Evolutionary conservation across 2,329 filamentous ascomycete genomes (phyloP).

Genomic region (Aspergillus carbonarius): DNA sequence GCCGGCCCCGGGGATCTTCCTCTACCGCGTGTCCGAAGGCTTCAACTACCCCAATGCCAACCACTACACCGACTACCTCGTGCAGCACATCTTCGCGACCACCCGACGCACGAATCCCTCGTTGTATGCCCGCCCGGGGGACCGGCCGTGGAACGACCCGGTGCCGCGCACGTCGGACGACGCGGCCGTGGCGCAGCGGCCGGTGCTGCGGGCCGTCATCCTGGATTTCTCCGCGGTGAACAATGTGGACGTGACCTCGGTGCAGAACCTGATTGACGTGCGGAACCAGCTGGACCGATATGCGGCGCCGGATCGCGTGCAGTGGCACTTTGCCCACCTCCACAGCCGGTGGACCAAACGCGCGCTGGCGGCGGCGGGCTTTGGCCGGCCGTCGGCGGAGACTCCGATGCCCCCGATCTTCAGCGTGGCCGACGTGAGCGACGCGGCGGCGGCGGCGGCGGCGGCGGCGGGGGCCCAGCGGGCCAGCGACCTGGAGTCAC

Average conservation of each 20-base stretch:
- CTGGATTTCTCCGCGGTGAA: conserved; percentile 92
- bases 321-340: conserved; percentile 86
- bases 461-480: too few relatives aligned
- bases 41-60: conserved; percentile 97
- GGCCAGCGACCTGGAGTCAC: neutral
- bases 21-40: conserved; percentile 90
- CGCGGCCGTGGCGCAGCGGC: conserved; percentile 52
- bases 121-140: conserved; percentile 68
- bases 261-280: conserved; percentile 88
- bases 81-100: conserved; percentile 63
- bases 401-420: neutral
- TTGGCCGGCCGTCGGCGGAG: conserved; percentile 53
- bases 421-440: neutral
- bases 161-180: conserved; percentile 61
- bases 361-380: conserved; percentile 79
- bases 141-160: conserved; percentile 93
- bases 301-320: conserved; percentile 56
- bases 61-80: conserved; percentile 79
- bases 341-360: conserved; percentile 93
- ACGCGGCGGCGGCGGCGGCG: too few relatives aligned
- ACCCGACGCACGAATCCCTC: conserved; percentile 74
- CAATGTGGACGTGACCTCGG: conserved; percentile 86
- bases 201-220: conserved; percentile 79
- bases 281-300: conserved; percentile 89
- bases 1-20: conserved; percentile 89